Evolutionary conservation across 108 stramenopile species (phyloP).

Genomic region (Cyclotella kingstonii): DNA sequence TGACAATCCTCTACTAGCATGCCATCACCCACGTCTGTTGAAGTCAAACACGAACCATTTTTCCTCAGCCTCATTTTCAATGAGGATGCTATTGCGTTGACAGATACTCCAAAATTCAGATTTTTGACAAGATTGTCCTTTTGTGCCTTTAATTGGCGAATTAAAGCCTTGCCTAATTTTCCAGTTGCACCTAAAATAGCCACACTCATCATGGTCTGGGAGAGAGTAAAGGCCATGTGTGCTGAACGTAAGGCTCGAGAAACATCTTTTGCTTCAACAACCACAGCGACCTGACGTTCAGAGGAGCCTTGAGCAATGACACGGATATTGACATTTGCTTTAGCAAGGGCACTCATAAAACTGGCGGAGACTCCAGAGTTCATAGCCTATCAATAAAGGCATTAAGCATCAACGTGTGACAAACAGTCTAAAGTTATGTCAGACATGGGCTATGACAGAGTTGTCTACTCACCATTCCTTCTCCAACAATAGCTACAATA

Average conservation of each 20-base stretch:
- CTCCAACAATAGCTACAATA: constrained; percentile 88
- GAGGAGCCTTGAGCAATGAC: constrained; percentile 82
- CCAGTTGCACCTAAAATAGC: constrained; percentile 60
- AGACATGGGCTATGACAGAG: no score
- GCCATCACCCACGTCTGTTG: constrained; percentile 31
- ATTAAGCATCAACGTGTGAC: neutral
- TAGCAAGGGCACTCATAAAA: constrained; percentile 80
- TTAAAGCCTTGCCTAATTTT: constrained; percentile 54
- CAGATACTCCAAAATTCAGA: constrained; percentile 47
- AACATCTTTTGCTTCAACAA: constrained; percentile 61
- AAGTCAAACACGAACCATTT: constrained; percentile 48
- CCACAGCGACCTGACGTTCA: constrained; percentile 86
- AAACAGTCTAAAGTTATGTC: neutral
- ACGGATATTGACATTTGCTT: constrained; percentile 86
- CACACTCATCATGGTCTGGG: constrained; percentile 62
- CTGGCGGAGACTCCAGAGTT: constrained; percentile 77
- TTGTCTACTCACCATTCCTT: constrained; percentile 75
- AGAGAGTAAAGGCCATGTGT: constrained; percentile 80
- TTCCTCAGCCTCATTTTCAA: constrained; percentile 57
- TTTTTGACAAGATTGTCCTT: constrained; percentile 49
- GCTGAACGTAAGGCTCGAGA: constrained; percentile 83
- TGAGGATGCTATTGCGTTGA: constrained; percentile 54
- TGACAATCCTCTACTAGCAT: constrained; percentile 44
- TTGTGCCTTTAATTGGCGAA: constrained; percentile 50
- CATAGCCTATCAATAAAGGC: constrained; percentile 24